Conservation (phyloP, 2,329 filamentous ascomycete genomes). For the Exophiala phaeomuriformis region DNA sequence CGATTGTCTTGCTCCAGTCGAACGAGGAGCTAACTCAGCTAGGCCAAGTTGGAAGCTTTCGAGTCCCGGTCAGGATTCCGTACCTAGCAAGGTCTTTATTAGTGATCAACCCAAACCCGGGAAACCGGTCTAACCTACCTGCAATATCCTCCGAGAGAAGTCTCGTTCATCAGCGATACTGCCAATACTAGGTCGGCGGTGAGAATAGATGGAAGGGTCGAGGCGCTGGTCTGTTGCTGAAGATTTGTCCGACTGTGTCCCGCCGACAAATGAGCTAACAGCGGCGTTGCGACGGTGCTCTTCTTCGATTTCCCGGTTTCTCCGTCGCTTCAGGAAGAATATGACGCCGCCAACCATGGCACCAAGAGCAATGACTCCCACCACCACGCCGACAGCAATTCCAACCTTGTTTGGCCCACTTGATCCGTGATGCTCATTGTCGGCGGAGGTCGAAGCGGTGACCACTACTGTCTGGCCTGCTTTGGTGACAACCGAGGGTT, state of each 20-base stretch:
- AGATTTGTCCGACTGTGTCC: constrained; percentile 55
- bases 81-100: constrained; percentile 11
- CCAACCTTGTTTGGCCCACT: constrained; percentile 64
- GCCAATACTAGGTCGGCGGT: constrained; percentile 80
- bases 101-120: background rate
- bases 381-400: constrained; percentile 81
- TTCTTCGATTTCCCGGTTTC: constrained; percentile 70
- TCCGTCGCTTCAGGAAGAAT: constrained; percentile 67
- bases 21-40: background rate
- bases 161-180: constrained; percentile 97
- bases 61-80: constrained; percentile 25
- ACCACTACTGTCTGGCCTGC: constrained; percentile 33
- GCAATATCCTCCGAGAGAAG: constrained; percentile 89
- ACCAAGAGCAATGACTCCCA: constrained; percentile 65
- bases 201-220: constrained; percentile 73
- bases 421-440: constrained; percentile 15
- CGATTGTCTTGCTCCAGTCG: background rate
- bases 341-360: constrained; percentile 61
- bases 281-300: constrained; percentile 76
- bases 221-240: constrained; percentile 72
- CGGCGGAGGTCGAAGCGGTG: constrained; percentile 31
- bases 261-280: constrained; percentile 62
- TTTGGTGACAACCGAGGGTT: constrained; percentile 22
- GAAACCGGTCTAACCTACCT: constrained; percentile 53
- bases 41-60: constrained; percentile 18